Evolutionary conservation across 257 asterid species (phyloP).

Genomic region (Orobanche coerulescens): DNA sequence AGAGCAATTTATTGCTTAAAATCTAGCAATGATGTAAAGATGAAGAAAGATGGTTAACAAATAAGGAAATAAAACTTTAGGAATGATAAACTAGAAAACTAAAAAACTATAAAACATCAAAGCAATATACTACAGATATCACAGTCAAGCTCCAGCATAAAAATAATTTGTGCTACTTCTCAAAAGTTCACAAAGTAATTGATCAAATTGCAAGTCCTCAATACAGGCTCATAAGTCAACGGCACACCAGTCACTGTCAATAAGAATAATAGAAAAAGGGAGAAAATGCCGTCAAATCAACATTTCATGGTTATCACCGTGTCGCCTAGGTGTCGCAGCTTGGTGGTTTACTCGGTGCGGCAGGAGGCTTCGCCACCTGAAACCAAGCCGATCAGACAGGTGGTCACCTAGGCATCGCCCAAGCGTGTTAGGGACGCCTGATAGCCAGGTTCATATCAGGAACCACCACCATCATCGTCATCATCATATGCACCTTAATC

Average conservation of each 20-base stretch:
- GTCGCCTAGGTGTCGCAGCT: too few relatives aligned
- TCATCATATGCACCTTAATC: too few relatives aligned
- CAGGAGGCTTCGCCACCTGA: too few relatives aligned
- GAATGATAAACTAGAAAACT: slow-evolving; percentile 18
- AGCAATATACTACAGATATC: not conserved
- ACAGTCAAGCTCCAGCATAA: not conserved
- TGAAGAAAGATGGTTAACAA: slow-evolving; percentile 3
- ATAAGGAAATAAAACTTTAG: slow-evolving; percentile 16
- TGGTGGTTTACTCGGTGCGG: too few relatives aligned
- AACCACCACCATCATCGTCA: too few relatives aligned
- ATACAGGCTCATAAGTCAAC: slow-evolving; percentile 10
- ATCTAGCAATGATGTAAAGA: slow-evolving; percentile 22
- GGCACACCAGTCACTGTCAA: slow-evolving; percentile 1
- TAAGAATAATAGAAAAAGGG: not conserved
- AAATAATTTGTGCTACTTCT: not conserved
- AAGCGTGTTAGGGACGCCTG: too few relatives aligned
- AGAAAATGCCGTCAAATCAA: not conserved
- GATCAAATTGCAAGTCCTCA: not conserved
- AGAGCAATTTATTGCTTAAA: slow-evolving; percentile 26
- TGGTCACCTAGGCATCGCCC: too few relatives aligned
- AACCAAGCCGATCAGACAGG: too few relatives aligned
- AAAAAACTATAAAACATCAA: slow-evolving; percentile 3
- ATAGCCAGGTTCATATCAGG: too few relatives aligned
- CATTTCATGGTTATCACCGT: too few relatives aligned
- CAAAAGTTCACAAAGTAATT: not conserved